These are phyloP conservation scores for Lepidium campestre DNA, from an alignment of 441 rosid species.

Conservation along the genomic window DNA sequence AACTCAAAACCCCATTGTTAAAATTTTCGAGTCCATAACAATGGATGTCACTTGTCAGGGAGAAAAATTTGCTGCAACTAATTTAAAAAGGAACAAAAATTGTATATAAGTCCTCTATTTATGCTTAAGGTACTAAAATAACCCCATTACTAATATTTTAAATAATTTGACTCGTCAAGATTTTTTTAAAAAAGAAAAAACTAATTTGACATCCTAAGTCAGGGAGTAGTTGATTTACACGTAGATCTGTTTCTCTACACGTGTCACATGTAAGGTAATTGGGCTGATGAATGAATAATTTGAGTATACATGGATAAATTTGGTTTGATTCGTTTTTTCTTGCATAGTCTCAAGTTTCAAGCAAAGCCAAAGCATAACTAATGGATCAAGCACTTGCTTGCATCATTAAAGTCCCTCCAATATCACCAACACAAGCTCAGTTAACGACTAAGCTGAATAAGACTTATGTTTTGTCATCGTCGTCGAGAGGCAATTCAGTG, in stretches of 20 bases:
- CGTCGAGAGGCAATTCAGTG: neutral
- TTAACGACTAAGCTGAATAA: neutral
- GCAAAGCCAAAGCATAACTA: neutral
- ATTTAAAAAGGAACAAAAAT: neutral
- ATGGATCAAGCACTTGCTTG: neutral
- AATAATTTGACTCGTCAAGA: neutral
- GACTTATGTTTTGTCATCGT: neutral
- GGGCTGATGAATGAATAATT: neutral
- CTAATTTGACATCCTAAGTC: too few species aligned
- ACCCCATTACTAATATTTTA: neutral
- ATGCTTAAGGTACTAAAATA: neutral
- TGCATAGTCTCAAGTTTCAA: neutral
- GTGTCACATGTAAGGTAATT: neutral
- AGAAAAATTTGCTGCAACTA: neutral
- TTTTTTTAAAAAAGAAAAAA: too few species aligned
- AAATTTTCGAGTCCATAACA: conserved; percentile 7
- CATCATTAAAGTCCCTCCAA: neutral
- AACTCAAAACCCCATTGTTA: neutral
- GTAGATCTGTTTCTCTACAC: neutral
- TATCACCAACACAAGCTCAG: neutral
- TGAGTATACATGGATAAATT: neutral
- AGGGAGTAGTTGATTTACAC: too few species aligned
- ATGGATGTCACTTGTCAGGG: neutral
- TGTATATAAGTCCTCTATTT: neutral
- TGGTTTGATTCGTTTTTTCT: neutral